Base-by-base conservation (phyloP, 352 stramenopile genomes). In the Phytophthora brassicae region DNA sequence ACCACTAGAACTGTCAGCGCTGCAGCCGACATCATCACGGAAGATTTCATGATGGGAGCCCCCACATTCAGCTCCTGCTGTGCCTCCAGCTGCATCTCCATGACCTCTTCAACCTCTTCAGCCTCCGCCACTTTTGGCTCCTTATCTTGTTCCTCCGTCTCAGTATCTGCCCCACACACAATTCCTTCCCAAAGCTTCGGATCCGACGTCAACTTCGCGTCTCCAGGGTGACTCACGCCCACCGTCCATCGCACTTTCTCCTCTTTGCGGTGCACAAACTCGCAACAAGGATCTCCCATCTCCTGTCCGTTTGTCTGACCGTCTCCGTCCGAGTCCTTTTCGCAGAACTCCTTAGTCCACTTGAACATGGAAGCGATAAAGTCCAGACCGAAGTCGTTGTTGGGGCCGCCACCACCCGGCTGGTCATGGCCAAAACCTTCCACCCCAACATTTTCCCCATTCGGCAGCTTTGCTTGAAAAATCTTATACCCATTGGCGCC, bases 381-480 rank as follows among this genome's bases (percentile, higher is more conserved):
- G 42, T 76, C 79, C 19, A 68, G 11, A 2, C 79, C 79, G 56
- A 89, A 89, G 23, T 74, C 50, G 42, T 80, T 80, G 54, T 66
- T 69, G 47, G 60, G 22, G 19, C 72, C 72, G 28, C 68, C 72
- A 13, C 54, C 46, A 5, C 43, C 43, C 8, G 38, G 38, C 38
- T 45, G 23, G 7, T 68, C 51, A 48, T 81, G 72, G n/a, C 72
- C 72, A 29, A 81, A 22, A 3, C 69, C 72, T 0, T 56, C 24
- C 6, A 81, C 69, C 23, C 66, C 65, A 11, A 75, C 57, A 48
- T 75, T 72, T 38, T 12, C 49, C 8, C 67, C 67, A 39, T 75
- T 75, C 57, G 67, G 67, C 19, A 73, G 17, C 39, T 68, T 67
- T 31, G 31, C 3, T 46, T 71, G 64, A 48, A 71, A 71, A 5